A percentile compares a stretch with the other conserved stretches of the same genome.
Conservation (phyloP, 371 early-diverging fungal species). For the Rhizomucor miehei region DNA sequence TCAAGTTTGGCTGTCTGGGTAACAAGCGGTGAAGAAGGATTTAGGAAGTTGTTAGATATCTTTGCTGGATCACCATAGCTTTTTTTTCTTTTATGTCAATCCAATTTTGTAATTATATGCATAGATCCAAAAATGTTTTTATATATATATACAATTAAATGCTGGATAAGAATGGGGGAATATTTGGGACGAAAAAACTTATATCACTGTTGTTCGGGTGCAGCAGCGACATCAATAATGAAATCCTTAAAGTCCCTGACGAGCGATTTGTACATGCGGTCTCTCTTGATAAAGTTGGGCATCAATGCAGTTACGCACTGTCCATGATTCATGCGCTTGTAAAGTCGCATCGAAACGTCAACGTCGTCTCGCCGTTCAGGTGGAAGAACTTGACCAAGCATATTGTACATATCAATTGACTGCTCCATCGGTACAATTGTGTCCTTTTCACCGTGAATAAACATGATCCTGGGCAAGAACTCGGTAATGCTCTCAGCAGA, state of each 20-base stretch:
- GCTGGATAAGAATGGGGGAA: not conserved
- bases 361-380: constrained; percentile 34
- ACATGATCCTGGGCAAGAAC: constrained; percentile 37
- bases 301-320: constrained; percentile 45
- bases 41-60: constrained; percentile 1
- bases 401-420: constrained; percentile 41
- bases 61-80: not conserved
- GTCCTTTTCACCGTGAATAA: constrained; percentile 49
- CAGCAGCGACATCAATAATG: constrained; percentile 8
- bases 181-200: too few relatives aligned
- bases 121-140: not conserved
- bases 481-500: constrained; percentile 25
- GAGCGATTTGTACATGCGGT: constrained; percentile 24
- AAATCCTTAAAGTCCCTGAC: constrained; percentile 44
- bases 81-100: too few relatives aligned
- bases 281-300: constrained; percentile 27
- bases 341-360: constrained; percentile 39
- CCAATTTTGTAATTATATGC: too few relatives aligned
- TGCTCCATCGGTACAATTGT: constrained; percentile 36
- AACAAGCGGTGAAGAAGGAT: constrained; percentile 8
- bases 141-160: not conserved
- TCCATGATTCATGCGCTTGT: constrained; percentile 40
- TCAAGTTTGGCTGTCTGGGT: constrained; percentile 10
- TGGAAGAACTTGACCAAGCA: constrained; percentile 34
- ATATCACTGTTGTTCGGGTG: too few relatives aligned